Conservation (phyloP, 192 early-diverging fungal species). For the Entophlyctis luteolus region DNA sequence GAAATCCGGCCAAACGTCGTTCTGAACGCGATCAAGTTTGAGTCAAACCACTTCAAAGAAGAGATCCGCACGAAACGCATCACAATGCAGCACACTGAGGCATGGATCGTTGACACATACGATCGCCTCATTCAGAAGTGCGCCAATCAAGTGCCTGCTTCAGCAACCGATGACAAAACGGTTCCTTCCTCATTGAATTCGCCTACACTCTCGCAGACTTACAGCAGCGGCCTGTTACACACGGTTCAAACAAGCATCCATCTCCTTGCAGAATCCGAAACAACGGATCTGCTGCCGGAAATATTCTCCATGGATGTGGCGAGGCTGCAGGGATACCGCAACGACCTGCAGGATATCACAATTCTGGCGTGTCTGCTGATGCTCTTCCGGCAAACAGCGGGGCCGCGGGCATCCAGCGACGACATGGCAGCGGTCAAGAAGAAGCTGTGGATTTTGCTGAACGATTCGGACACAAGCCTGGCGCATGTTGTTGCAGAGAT, state of each 20-base stretch:
- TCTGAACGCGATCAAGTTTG: conserved; percentile 62
- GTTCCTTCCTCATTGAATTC: not conserved
- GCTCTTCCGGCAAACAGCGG: conserved; percentile 41
- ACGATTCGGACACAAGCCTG: conserved; percentile 51
- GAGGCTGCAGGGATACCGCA: conserved; percentile 45
- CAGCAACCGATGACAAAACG: not conserved
- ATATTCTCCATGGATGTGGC: conserved; percentile 42
- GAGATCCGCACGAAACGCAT: conserved; percentile 21
- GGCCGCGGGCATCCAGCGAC: conserved; percentile 16
- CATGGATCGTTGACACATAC: conserved; percentile 25
- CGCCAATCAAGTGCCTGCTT: conserved; percentile 23
- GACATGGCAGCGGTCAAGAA: conserved; percentile 9
- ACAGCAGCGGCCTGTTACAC: conserved; percentile 30
- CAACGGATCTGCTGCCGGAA: conserved; percentile 38
- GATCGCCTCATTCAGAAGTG: conserved; percentile 22
- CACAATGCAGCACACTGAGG: not conserved
- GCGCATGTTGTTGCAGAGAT: conserved; percentile 49
- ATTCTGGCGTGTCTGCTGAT: conserved; percentile 45
- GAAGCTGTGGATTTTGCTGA: conserved; percentile 50
- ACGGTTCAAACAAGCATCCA: conserved; percentile 25
- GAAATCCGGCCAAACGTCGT: conserved; percentile 62
- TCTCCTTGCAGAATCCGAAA: conserved; percentile 4
- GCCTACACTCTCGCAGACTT: conserved; percentile 21
- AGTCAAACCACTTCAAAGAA: conserved; percentile 63
- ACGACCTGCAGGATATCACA: conserved; percentile 55